Conservation (phyloP, 2,329 filamentous ascomycete species). For the Calonectria crousiana region DNA sequence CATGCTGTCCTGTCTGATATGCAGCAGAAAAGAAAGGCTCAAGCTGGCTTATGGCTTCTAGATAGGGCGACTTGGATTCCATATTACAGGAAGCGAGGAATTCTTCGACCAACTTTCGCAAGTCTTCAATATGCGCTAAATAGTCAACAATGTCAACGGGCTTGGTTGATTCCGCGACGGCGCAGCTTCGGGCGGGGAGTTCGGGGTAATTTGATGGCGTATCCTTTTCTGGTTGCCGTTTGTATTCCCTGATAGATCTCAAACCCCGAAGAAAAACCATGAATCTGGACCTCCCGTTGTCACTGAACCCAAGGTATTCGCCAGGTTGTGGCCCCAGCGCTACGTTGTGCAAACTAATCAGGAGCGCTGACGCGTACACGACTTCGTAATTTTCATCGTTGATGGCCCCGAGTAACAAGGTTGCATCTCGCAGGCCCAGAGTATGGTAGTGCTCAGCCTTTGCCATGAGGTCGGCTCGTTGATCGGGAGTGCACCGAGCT, state of each 20-base stretch:
- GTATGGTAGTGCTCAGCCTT: neutral
- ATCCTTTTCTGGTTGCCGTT: neutral
- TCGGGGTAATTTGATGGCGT: neutral
- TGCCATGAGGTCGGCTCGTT: neutral
- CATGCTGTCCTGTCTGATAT: neutral
- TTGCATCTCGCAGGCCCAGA: neutral
- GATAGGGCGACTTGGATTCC: neutral
- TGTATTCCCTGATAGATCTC: neutral
- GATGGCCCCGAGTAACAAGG: neutral
- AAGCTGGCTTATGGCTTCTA: neutral
- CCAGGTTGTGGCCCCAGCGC: neutral
- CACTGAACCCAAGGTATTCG: neutral
- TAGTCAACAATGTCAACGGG: neutral
- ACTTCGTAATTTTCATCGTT: neutral
- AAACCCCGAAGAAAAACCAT: slow-evolving; percentile 4
- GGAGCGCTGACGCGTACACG: neutral
- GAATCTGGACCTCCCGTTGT: neutral
- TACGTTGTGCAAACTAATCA: neutral
- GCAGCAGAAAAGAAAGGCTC: neutral
- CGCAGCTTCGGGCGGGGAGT: neutral
- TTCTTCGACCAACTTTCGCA: neutral
- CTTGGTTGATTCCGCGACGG: neutral
- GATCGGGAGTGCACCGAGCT: neutral
- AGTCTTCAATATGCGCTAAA: neutral
- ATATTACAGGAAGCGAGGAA: neutral